These are phyloP conservation scores for Orbilia brochopaga DNA, from an alignment of 2,329 filamentous ascomycete genomes.

Conservation along the genomic window DNA sequence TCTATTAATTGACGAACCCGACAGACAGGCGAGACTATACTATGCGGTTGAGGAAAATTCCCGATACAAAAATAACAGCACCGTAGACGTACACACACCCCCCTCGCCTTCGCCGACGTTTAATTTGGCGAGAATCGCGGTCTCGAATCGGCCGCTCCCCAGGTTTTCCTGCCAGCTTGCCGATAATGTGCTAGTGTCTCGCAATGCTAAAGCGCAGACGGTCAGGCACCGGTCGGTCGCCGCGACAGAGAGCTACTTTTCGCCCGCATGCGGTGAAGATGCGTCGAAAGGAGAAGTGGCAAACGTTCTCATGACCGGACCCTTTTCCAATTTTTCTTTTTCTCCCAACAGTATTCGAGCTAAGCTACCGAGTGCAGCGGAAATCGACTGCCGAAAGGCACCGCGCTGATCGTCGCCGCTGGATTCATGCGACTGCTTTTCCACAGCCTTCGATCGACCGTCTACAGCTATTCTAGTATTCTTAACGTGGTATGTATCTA, in stretches of 20 bases:
- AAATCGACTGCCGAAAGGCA: not conserved
- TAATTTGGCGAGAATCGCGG: not conserved
- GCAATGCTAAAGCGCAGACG: too few relatives aligned
- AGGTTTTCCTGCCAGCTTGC: not conserved
- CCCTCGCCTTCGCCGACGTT: not conserved
- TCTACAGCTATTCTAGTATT: not conserved
- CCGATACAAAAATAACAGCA: too few relatives aligned
- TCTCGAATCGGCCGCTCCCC: conserved; percentile 4
- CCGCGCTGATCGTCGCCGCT: not conserved
- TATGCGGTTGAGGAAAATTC: too few relatives aligned
- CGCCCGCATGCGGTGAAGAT: not conserved
- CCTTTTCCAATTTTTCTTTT: not conserved
- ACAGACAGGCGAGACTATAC: too few relatives aligned
- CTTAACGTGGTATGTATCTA: too few relatives aligned
- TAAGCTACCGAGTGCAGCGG: not conserved
- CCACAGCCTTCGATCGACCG: not conserved
- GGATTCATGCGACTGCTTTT: not conserved
- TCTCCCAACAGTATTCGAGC: not conserved
- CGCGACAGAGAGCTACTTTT: too few relatives aligned
- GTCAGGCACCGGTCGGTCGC: too few relatives aligned
- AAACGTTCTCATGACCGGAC: not conserved
- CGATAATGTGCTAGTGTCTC: not conserved
- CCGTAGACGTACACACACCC: too few relatives aligned
- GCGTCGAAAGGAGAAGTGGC: not conserved
- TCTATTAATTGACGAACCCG: too few relatives aligned